Conservation (phyloP, 768 basidiomycete species). For the Mycena pura region DNA sequence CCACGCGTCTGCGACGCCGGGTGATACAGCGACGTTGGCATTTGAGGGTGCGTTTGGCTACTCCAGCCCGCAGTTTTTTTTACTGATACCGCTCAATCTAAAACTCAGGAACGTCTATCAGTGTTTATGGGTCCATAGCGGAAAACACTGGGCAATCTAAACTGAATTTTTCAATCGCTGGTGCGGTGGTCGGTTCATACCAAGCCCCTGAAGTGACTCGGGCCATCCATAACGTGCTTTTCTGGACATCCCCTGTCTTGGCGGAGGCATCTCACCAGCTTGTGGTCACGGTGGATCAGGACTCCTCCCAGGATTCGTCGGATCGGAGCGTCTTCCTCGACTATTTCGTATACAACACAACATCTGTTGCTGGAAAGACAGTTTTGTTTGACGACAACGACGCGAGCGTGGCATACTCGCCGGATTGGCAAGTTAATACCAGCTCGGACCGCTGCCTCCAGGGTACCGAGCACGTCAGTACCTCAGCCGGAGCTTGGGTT, state of each 20-base stretch:
- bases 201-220: not conserved
- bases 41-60: constrained; percentile 13
- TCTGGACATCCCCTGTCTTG: not conserved
- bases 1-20: not conserved
- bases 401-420: not conserved
- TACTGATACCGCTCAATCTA: not conserved
- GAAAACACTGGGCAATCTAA: not conserved
- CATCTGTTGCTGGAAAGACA: not conserved
- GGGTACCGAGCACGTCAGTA: not conserved
- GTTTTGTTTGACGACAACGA: constrained; percentile 4
- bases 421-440: not conserved
- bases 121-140: not conserved
- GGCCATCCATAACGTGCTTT: not conserved
- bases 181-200: not conserved
- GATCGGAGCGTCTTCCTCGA: not conserved
- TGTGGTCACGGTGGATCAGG: not conserved
- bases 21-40: not conserved
- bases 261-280: not conserved
- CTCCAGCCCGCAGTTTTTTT: too few species aligned
- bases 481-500: not conserved
- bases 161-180: not conserved
- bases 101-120: constrained; percentile 1
- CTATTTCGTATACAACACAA: not conserved
- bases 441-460: not conserved
- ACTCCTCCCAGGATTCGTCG: not conserved